A percentile compares a stretch with the other conserved stretches of the same genome.
These are phyloP conservation scores for Xylaria palmicola DNA, from an alignment of 495 filamentous ascomycete genomes.

Conservation along the genomic window DNA sequence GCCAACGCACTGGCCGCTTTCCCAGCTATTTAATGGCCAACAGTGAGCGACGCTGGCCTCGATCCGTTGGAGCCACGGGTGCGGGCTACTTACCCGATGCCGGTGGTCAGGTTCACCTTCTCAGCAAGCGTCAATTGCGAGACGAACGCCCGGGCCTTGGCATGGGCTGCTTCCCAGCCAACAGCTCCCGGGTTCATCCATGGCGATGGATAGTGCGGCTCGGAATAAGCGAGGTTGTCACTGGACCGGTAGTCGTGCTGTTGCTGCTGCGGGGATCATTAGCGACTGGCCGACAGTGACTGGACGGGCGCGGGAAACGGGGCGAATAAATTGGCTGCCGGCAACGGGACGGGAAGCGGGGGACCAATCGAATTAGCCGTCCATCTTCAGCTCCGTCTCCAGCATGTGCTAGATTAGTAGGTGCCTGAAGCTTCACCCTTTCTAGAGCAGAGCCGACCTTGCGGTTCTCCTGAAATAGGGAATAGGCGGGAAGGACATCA, in stretches of 20 bases:
- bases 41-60: conserved; percentile 20
- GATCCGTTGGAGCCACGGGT: neutral
- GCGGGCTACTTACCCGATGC: conserved; percentile 61
- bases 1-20: conserved; percentile 75
- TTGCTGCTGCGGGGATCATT: neutral
- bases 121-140: conserved; percentile 79
- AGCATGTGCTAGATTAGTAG: too few species aligned
- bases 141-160: conserved; percentile 74
- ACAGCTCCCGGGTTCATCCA: conserved; percentile 69
- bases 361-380: neutral
- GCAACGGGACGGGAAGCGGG: neutral
- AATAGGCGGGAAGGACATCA: too few species aligned
- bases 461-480: neutral
- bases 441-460: too few species aligned
- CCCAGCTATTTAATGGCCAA: conserved; percentile 57
- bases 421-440: too few species aligned
- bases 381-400: too few species aligned
- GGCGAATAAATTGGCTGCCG: neutral
- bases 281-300: neutral
- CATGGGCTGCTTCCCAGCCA: conserved; percentile 77
- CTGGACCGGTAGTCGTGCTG: neutral
- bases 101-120: conserved; percentile 92
- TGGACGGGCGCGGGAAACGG: neutral
- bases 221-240: conserved; percentile 31
- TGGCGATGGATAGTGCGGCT: conserved; percentile 79